phyloP scores from a whole-genome alignment of 345 rosid genomes.

The Lepidium aucheri region DNA sequence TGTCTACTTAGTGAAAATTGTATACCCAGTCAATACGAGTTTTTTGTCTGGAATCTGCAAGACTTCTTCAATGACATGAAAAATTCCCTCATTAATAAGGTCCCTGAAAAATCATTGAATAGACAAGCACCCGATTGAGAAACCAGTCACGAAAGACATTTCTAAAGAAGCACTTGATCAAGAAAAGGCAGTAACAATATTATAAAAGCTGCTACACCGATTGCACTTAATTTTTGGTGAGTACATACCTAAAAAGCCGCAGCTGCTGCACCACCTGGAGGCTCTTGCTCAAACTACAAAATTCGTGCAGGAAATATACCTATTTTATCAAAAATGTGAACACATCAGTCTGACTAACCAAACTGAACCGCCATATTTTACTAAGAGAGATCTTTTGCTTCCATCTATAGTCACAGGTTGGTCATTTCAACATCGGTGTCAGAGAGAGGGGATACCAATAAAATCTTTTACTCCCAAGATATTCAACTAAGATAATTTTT shows the following conservation, averaged over 20 bases:
- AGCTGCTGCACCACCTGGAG: conserved; percentile 94
- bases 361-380: not conserved
- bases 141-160: not conserved
- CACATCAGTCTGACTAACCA: conserved; percentile 13
- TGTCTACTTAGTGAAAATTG: not conserved
- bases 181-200: not conserved
- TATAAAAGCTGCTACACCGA: not conserved
- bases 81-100: conserved; percentile 79
- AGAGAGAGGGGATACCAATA: not conserved
- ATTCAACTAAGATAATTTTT: not conserved
- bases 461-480: not conserved
- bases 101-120: conserved; percentile 54
- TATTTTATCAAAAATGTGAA: conserved; percentile 24
- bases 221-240: conserved; percentile 2
- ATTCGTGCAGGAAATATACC: conserved; percentile 93
- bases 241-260: conserved; percentile 75
- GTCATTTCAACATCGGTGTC: not conserved
- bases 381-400: not conserved
- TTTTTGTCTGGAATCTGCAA: conserved; percentile 86
- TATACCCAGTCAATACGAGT: conserved; percentile 90
- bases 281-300: conserved; percentile 96
- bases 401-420: conserved; percentile 3
- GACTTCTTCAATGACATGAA: conserved; percentile 68
- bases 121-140: not conserved
- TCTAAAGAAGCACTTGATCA: not conserved